These are phyloP conservation scores for Plenodomus tracheiphilus DNA, from an alignment of 2,329 filamentous ascomycete genomes.

Conservation along the genomic window DNA sequence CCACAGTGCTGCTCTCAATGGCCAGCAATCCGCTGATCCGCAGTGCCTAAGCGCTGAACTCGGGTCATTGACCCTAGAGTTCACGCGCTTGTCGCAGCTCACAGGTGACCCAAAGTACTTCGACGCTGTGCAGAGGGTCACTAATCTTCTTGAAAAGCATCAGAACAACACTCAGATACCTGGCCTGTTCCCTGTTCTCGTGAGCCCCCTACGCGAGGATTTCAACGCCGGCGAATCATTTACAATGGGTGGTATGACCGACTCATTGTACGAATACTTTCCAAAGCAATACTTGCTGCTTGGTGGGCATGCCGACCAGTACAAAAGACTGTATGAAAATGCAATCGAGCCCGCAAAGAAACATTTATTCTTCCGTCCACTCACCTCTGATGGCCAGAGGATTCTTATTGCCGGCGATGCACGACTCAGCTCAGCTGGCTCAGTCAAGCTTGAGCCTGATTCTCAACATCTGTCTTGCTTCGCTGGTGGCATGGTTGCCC, in stretches of 20 bases:
- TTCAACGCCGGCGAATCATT: constrained; percentile 45
- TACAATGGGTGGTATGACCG: constrained; percentile 59
- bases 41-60: constrained; percentile 43
- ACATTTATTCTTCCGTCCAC: constrained; percentile 76
- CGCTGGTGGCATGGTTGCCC: constrained; percentile 58
- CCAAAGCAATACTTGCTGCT: constrained; percentile 73
- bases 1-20: constrained; percentile 31
- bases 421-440: constrained; percentile 48
- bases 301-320: constrained; percentile 73
- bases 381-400: constrained; percentile 67
- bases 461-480: constrained; percentile 59
- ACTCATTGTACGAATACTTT: constrained; percentile 62
- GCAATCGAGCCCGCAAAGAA: constrained; percentile 70
- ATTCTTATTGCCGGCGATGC: constrained; percentile 72
- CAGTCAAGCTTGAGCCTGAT: constrained; percentile 48
- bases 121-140: constrained; percentile 44
- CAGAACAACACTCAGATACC: constrained; percentile 43
- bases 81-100: constrained; percentile 45
- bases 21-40: constrained; percentile 33
- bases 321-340: constrained; percentile 71
- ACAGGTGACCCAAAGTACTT: constrained; percentile 45
- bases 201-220: constrained; percentile 36
- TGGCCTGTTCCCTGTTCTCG: constrained; percentile 42
- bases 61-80: constrained; percentile 44
- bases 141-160: constrained; percentile 36